A percentile compares a stretch with the other conserved stretches of the same genome.
Evolutionary conservation across 345 rosid genomes (phyloP).

Genomic region (Microcos paniculata): DNA sequence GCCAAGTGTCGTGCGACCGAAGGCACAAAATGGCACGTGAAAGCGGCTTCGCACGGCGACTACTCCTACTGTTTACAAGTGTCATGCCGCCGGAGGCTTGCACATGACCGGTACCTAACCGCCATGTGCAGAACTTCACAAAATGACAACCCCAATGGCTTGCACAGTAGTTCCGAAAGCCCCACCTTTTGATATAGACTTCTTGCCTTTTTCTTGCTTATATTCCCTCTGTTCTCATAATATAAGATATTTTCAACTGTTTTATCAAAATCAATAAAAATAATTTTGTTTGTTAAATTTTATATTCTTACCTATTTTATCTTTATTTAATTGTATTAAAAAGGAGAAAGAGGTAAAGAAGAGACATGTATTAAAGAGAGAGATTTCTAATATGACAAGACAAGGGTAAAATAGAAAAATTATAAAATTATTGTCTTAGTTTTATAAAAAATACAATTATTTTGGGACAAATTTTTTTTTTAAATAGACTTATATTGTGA

Average conservation of each 20-base stretch:
- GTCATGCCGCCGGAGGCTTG: not conserved
- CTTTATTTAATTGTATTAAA: too few species aligned
- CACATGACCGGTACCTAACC: slow-evolving; percentile 31
- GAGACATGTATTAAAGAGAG: too few species aligned
- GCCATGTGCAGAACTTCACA: slow-evolving; percentile 31
- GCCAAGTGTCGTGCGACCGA: slow-evolving; percentile 31
- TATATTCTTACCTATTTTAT: too few species aligned
- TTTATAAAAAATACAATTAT: too few species aligned
- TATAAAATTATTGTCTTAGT: too few species aligned
- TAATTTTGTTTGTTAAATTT: too few species aligned
- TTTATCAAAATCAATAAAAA: too few species aligned
- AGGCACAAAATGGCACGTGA: slow-evolving; percentile 19
- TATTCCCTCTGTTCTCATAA: not conserved
- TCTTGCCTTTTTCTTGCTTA: not conserved
- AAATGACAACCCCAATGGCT: slow-evolving; percentile 25
- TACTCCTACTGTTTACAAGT: not conserved
- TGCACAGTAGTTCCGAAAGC: not conserved
- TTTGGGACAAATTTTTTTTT: too few species aligned
- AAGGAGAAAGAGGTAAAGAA: too few species aligned
- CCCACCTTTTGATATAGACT: slow-evolving; percentile 12
- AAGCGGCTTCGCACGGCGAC: not conserved
- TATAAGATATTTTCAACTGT: not conserved
- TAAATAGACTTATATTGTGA: too few species aligned
- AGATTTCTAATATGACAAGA: too few species aligned
- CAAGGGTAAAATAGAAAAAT: too few species aligned